Percentiles rank a stretch among this genome's conserved stretches.
Evolutionary conservation across 2,329 filamentous ascomycete genomes (phyloP).

Genomic region (Didymella arachidicola): DNA sequence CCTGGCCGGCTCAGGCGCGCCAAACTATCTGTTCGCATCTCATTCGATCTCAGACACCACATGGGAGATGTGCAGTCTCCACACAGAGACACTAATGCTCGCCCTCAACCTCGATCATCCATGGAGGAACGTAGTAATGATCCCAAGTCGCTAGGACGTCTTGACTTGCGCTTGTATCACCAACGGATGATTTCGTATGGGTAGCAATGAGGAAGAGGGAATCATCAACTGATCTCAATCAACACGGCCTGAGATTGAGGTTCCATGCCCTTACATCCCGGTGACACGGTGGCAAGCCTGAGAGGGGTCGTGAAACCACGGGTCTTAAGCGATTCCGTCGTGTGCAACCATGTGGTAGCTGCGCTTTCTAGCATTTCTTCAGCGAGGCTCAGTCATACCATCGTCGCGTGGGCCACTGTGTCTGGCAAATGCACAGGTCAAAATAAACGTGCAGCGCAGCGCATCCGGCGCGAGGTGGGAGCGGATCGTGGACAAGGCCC

Average conservation of each 20-base stretch:
- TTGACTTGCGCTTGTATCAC: constrained; percentile 38
- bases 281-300: constrained; percentile 27
- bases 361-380: constrained; percentile 18
- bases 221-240: constrained; percentile 28
- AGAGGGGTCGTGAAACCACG: constrained; percentile 31
- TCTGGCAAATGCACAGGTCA: constrained; percentile 48
- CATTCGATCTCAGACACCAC: constrained; percentile 32
- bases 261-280: constrained; percentile 23
- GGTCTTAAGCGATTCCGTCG: constrained; percentile 39
- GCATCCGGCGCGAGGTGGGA: constrained; percentile 48
- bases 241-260: neutral
- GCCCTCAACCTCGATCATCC: constrained; percentile 8
- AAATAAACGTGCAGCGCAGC: constrained; percentile 53
- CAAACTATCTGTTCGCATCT: constrained; percentile 48
- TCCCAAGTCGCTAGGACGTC: constrained; percentile 23
- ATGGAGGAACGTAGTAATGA: constrained; percentile 37
- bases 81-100: constrained; percentile 17
- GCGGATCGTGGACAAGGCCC: constrained; percentile 47
- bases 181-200: constrained; percentile 38
- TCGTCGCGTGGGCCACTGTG: constrained; percentile 45
- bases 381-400: constrained; percentile 39
- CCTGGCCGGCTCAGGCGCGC: constrained; percentile 44
- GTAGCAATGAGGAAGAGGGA: constrained; percentile 21
- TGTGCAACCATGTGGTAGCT: constrained; percentile 37
- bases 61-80: constrained; percentile 14